Percentiles rank a stretch among this genome's conserved stretches.
Conservation (phyloP, 768 basidiomycete species). For the Lentinus tigrinus region DNA sequence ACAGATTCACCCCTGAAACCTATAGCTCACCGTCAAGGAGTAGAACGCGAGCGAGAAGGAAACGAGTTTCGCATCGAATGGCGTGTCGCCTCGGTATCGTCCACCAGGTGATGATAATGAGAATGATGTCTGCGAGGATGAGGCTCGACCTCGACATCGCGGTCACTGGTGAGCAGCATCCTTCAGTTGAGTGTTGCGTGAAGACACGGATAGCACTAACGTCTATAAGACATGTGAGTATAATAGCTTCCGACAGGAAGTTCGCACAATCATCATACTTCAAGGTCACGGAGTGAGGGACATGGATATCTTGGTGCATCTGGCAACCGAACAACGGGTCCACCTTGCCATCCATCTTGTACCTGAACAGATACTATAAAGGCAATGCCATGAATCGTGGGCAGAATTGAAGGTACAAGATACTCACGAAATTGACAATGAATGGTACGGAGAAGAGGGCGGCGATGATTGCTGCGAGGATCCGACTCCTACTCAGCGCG, state of each 20-base stretch:
- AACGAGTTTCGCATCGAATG: background rate
- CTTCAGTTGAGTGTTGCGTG: background rate
- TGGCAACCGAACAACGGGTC: background rate
- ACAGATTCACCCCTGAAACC: background rate
- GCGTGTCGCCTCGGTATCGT: background rate
- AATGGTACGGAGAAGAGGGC: background rate
- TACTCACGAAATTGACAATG: background rate
- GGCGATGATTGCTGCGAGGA: background rate
- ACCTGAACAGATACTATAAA: background rate
- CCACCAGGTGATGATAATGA: background rate
- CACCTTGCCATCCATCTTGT: background rate
- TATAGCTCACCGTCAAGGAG: background rate
- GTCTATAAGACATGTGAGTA: background rate
- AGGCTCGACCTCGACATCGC: background rate
- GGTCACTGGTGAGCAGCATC: background rate
- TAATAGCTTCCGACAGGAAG: too few species aligned
- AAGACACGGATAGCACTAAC: background rate
- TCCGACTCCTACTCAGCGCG: background rate
- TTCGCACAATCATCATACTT: background rate
- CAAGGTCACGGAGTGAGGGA: background rate
- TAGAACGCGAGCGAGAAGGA: background rate
- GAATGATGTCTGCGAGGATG: background rate
- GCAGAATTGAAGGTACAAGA: too few species aligned
- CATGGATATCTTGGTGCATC: background rate
- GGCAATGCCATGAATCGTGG: background rate